Conservation (phyloP, 176 grass and related monocot genomes). For the Ensete glaucum region DNA sequence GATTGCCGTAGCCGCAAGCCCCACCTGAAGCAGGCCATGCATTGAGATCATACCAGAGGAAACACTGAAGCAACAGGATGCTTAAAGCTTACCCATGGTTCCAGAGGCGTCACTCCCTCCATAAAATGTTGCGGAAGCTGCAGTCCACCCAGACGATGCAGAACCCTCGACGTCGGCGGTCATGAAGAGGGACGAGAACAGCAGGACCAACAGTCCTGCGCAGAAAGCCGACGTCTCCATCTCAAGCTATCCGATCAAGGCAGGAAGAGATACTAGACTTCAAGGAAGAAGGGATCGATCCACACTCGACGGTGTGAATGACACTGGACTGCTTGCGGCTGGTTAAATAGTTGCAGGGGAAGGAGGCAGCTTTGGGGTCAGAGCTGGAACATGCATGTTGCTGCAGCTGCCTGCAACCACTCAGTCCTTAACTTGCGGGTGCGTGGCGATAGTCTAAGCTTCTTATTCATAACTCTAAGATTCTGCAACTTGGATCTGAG, state of each 20-base stretch:
- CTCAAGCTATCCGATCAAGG: no score
- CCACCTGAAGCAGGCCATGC: background rate
- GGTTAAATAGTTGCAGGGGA: background rate
- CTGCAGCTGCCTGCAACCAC: no score
- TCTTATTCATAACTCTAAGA: no score
- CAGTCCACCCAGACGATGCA: background rate
- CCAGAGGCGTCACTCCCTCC: conserved; percentile 1
- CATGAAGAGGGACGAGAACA: background rate
- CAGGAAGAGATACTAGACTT: no score
- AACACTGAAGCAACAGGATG: background rate
- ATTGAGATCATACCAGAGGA: background rate
- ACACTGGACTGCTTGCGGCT: background rate
- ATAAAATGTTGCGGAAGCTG: background rate
- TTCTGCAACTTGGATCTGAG: no score
- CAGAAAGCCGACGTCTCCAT: no score
- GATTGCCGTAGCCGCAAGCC: conserved; percentile 3
- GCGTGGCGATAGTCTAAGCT: no score
- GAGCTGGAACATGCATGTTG: no score
- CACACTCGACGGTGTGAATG: background rate
- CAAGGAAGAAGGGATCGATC: no score
- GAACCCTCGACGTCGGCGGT: background rate
- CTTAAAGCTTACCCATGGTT: background rate
- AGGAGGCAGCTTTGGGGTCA: background rate
- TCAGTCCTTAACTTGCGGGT: no score
- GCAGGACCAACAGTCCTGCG: background rate